Base-by-base conservation (phyloP, 768 basidiomycete genomes). In the Hysterangium stoloniferum region DNA sequence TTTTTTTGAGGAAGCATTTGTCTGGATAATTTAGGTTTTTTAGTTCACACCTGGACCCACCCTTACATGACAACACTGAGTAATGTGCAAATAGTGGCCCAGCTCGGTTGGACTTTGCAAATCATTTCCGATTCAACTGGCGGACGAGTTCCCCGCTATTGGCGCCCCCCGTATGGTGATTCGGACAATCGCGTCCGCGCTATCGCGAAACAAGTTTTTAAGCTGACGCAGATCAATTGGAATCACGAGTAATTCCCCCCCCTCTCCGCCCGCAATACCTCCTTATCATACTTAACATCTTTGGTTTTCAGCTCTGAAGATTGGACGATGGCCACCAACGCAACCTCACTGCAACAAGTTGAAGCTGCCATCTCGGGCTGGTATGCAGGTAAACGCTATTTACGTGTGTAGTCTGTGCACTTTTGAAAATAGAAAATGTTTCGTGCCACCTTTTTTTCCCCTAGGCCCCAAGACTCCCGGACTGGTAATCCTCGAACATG, bases 141-240 rank as follows among this genome's bases (percentile, higher is more conserved):
- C 32, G 94, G 94, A 3, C 76, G 71, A 13, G 59, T 81, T n/a
- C 77, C 84, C 13, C 67, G 69, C 41, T 93, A 74, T 71, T 96
- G 92, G 92, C 70, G 90, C n/a, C 89, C 89, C 1, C 90, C 90
- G 6, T 91, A 78, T 61, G 89, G 88, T 29, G 86, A 94, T 63
- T 76, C 76, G 38, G 94, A 98, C 61, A 77, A 75, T 64, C 78
- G 94, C 42, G 87, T 95, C 28, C 72, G 78, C 32, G 82, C 91
- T 3, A 88, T 98, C 59, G 94, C 93, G 22, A 72, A 76, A 61
- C 81, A 89, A 62, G 83, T 93, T 28, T 93, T 96, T 61, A 90
- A 87, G 22, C 65, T 97, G 56, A 73, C 74, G 19, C 85, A 87
- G n/a, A 77, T 94, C 48, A 67, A 89, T 57, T 97, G 94, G 94